Evolutionary conservation across 257 asterid species (phyloP), one percentile per base, ranked within the genome.

Genomic region (Gardenia jasminoides): DNA sequence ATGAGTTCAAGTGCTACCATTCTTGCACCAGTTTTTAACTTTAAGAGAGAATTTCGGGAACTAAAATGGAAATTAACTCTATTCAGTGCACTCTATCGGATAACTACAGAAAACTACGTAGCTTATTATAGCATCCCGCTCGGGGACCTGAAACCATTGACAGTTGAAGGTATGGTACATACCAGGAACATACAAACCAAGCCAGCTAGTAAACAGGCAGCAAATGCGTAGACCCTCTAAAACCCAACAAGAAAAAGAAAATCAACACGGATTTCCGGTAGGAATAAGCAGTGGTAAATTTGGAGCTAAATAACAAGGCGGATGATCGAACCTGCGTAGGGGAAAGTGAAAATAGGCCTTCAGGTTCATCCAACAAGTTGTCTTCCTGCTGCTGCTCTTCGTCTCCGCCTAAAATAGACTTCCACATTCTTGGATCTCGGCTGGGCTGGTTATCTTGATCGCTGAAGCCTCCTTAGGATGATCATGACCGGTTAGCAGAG

Each of bases 191-290:
- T 86, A 84, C 84, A 92, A 67, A 90, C 78, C 83, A 92, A 81
- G 44, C 99, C 99, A 75, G 93, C 94, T 61, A 92, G 85, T 67
- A 89, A 82, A 87, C 93, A 89, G 52, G 94, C 99, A 41, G 90
- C 97, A 78, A 92, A 95, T 39, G 88, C 99, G 80, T 95, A 95
- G 36, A 92, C 72, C 82, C 99, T 92, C 99, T 95, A 78, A 50
- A 80, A 59, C 20, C 31, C 52, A 72, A 58, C 28, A 80, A 62
- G 2, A 24, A 19, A 31, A 62, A 39, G 52, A 66, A 65, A 75
- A 80, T 79, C 71, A 69, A 39, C 65, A 78, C 22, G 66, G 78
- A 39, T n/a, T 79, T 82, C 77, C 59, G 43, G 76, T 33, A 44
- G 75, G 79, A 13, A 64, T 39, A 62, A 24, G 48, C n/a, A 58